Evolutionary conservation across 768 basidiomycete genomes (phyloP).

Genomic region (Termitomyces titanicus): DNA sequence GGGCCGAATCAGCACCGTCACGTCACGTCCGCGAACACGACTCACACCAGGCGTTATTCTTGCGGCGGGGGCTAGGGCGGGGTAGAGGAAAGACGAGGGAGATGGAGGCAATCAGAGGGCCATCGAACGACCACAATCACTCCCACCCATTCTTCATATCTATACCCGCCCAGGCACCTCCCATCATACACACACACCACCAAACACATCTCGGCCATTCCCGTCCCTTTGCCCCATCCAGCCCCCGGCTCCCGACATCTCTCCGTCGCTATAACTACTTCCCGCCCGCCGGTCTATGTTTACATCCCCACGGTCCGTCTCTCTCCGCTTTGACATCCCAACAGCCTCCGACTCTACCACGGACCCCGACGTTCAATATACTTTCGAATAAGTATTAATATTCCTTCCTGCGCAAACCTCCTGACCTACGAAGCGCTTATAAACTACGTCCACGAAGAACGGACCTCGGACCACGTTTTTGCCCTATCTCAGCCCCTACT

Average conservation of each 20-base stretch:
- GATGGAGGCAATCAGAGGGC: constrained; percentile 17
- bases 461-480: too few species aligned
- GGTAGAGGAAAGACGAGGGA: constrained; percentile 15
- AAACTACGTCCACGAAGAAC: too few species aligned
- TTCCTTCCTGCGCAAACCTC: too few species aligned
- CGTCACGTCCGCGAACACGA: neutral
- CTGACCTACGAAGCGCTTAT: too few species aligned
- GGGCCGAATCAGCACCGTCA: neutral
- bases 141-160: constrained; percentile 11
- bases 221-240: neutral
- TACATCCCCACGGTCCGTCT: too few species aligned
- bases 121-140: constrained; percentile 12
- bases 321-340: too few species aligned
- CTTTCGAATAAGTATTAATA: too few species aligned
- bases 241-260: neutral
- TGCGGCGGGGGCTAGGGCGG: constrained; percentile 41
- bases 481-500: too few species aligned
- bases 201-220: constrained; percentile 4
- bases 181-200: neutral
- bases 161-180: constrained; percentile 15
- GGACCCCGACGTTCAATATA: too few species aligned
- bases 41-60: constrained; percentile 50
- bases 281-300: neutral
- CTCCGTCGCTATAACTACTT: neutral
- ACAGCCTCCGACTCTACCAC: too few species aligned